These are phyloP conservation scores for Diaporthe citriasiana DNA, from an alignment of 2,329 filamentous ascomycete species.

Conservation along the genomic window DNA sequence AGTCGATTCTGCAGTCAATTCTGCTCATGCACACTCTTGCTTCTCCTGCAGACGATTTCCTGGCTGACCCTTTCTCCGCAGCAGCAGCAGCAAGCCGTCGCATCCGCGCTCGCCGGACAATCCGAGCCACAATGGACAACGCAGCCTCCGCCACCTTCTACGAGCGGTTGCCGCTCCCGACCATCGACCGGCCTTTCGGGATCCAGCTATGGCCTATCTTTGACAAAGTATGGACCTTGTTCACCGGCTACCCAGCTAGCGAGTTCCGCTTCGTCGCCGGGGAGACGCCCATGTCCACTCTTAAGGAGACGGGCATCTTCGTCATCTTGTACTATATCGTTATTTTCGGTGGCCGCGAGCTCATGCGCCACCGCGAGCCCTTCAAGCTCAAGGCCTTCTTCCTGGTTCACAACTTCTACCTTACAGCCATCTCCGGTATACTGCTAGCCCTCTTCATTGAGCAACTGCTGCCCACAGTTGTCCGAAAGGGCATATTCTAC, in stretches of 20 bases:
- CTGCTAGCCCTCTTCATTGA: constrained; percentile 90
- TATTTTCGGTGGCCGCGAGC: constrained; percentile 91
- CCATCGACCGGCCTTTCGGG: constrained; percentile 92
- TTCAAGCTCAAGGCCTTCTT: constrained; percentile 92
- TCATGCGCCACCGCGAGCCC: constrained; percentile 89
- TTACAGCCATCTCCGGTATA: constrained; percentile 86
- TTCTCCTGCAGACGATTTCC: background rate
- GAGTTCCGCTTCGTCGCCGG: constrained; percentile 89
- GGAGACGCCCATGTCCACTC: constrained; percentile 89
- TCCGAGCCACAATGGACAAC: constrained; percentile 47
- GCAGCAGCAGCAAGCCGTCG: background rate
- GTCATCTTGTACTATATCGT: constrained; percentile 91
- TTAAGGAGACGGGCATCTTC: constrained; percentile 84
- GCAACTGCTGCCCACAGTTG: constrained; percentile 88
- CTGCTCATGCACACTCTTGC: background rate
- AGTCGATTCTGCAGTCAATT: too few relatives aligned
- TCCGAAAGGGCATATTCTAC: constrained; percentile 86
- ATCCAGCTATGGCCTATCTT: constrained; percentile 95
- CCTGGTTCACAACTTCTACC: constrained; percentile 96
- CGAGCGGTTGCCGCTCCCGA: constrained; percentile 77
- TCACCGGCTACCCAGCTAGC: constrained; percentile 85
- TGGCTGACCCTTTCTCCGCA: background rate
- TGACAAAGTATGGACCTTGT: constrained; percentile 83
- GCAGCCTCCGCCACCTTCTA: constrained; percentile 59
- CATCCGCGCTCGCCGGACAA: constrained; percentile 7